Conservation (phyloP, 192 early-diverging fungal genomes). For the Coemansia sp. region DNA sequence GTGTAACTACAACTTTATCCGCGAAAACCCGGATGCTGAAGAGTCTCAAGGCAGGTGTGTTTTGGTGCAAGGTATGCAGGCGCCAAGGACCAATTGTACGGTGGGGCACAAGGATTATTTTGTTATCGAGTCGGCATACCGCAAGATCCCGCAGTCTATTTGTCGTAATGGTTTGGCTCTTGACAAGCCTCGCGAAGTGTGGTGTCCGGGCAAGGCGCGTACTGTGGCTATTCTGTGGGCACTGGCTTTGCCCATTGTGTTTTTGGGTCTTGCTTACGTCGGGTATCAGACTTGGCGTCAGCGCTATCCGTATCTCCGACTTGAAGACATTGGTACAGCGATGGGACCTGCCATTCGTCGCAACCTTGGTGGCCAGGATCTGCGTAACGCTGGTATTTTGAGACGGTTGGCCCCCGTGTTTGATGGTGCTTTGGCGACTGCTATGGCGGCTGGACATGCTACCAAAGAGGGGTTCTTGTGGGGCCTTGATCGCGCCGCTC, state of each 20-base stretch:
- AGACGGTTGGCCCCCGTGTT: slow-evolving; percentile 47
- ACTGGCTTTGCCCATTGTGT: slow-evolving; percentile 35
- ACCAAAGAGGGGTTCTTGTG: slow-evolving; percentile 40
- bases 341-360: slow-evolving; percentile 31
- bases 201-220: slow-evolving; percentile 67
- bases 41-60: slow-evolving; percentile 61
- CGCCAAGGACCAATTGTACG: slow-evolving; percentile 61
- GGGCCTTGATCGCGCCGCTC: slow-evolving; percentile 44
- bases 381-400: slow-evolving; percentile 23
- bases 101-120: slow-evolving; percentile 62
- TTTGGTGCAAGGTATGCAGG: slow-evolving; percentile 61
- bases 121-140: slow-evolving; percentile 80
- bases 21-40: slow-evolving; percentile 43
- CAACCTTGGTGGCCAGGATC: slow-evolving; percentile 11
- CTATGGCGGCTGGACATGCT: slow-evolving; percentile 32
- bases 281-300: slow-evolving; percentile 45
- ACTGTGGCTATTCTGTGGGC: slow-evolving; percentile 46
- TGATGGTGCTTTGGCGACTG: slow-evolving; percentile 41
- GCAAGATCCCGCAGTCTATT: slow-evolving; percentile 83
- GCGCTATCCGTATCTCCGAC: slow-evolving; percentile 47
- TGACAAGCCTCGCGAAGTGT: slow-evolving; percentile 59
- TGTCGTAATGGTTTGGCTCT: slow-evolving; percentile 76
- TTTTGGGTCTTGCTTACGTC: slow-evolving; percentile 40
- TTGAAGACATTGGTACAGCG: slow-evolving; percentile 44
- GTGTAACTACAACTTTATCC: slow-evolving; percentile 88